Percentiles rank a stretch among this genome's conserved stretches.
These are phyloP conservation scores for Pseudogymnoascus pannorum DNA, from an alignment of 2,329 filamentous ascomycete genomes.

Conservation along the genomic window DNA sequence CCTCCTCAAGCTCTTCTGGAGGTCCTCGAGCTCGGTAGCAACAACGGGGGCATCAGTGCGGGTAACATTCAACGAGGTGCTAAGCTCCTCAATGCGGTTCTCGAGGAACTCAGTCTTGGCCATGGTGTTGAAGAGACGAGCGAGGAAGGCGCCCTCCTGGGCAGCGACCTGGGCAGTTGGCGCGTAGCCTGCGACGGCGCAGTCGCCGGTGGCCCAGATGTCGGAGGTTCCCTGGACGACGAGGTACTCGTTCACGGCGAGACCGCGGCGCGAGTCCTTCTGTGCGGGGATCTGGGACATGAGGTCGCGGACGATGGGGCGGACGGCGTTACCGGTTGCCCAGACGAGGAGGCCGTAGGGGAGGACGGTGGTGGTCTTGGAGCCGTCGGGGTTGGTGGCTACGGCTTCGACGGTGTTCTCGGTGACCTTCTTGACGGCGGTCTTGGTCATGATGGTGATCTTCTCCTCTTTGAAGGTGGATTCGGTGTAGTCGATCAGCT, in stretches of 20 bases:
- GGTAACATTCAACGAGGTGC: conserved; percentile 51
- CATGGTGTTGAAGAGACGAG: conserved; percentile 97
- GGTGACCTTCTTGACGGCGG: conserved; percentile 96
- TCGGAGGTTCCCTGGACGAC: conserved; percentile 96
- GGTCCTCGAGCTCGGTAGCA: conserved; percentile 69
- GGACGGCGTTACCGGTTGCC: conserved; percentile 94
- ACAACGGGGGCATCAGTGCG: conserved; percentile 59
- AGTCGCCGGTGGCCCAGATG: conserved; percentile 97
- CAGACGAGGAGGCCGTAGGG: conserved; percentile 95
- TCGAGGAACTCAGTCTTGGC: conserved; percentile 86
- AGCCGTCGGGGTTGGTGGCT: conserved; percentile 70
- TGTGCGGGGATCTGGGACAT: conserved; percentile 90
- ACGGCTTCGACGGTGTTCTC: conserved; percentile 90
- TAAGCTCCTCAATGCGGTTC: conserved; percentile 63
- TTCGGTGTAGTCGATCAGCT: conserved; percentile 98
- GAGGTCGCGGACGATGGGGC: conserved; percentile 82
- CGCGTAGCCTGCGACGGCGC: conserved; percentile 93
- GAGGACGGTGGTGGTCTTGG: conserved; percentile 72
- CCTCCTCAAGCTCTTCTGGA: conserved; percentile 79
- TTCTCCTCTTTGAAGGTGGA: conserved; percentile 98
- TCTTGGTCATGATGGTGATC: conserved; percentile 96
- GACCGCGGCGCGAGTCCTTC: conserved; percentile 87
- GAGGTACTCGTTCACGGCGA: conserved; percentile 97
- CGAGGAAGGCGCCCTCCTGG: conserved; percentile 93
- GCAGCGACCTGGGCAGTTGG: conserved; percentile 94